These are phyloP conservation scores for Neurospora sp. DNA, from an alignment of 495 filamentous ascomycete species.

Conservation along the genomic window DNA sequence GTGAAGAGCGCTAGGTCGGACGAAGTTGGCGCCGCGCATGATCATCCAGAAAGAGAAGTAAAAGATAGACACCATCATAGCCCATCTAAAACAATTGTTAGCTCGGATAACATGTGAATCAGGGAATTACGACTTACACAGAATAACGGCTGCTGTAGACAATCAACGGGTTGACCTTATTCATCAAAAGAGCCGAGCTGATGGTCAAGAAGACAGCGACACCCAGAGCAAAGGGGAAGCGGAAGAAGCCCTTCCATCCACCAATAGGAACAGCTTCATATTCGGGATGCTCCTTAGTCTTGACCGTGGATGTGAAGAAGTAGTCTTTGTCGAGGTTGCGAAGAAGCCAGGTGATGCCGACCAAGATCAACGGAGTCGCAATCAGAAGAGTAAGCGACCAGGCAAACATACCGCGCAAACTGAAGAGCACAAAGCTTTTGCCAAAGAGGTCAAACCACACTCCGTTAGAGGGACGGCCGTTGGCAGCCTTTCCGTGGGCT, in stretches of 20 bases:
- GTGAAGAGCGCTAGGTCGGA: slow-evolving; percentile 79
- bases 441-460: slow-evolving; percentile 97
- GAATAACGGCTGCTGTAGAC: slow-evolving; percentile 78
- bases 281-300: slow-evolving; percentile 47
- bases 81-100: slow-evolving; percentile 42
- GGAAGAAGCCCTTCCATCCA: slow-evolving; percentile 72
- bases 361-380: slow-evolving; percentile 60
- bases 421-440: slow-evolving; percentile 65
- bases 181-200: slow-evolving; percentile 65
- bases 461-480: slow-evolving; percentile 55
- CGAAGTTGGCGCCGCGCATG: slow-evolving; percentile 68
- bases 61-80: slow-evolving; percentile 78
- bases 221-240: slow-evolving; percentile 68
- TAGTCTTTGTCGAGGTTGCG: slow-evolving; percentile 72
- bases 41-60: slow-evolving; percentile 75
- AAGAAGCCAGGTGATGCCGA: slow-evolving; percentile 56
- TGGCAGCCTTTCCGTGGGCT: slow-evolving; percentile 47
- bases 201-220: slow-evolving; percentile 59
- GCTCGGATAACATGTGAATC: not conserved
- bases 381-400: slow-evolving; percentile 75
- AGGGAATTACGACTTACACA: slow-evolving; percentile 38
- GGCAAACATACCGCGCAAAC: slow-evolving; percentile 73
- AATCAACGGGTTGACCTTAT: slow-evolving; percentile 77
- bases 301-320: slow-evolving; percentile 51
- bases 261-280: slow-evolving; percentile 54